Base-by-base conservation (phyloP, 179 eudicot genomes). In the Beta corolliflora region DNA sequence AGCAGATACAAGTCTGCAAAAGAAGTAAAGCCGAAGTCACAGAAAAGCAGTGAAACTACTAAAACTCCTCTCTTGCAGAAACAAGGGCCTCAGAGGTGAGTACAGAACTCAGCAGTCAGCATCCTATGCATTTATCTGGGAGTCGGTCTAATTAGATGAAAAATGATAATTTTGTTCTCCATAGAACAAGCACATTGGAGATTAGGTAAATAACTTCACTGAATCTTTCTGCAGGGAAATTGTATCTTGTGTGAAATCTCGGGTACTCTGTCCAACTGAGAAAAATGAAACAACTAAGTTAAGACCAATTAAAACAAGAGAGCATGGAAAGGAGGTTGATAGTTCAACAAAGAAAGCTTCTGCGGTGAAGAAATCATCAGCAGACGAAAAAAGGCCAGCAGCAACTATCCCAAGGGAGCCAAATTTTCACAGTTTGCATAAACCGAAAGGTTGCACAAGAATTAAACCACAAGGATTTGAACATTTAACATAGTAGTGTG, bases 61-160 rank as follows among this genome's bases (percentile, higher is more conserved):
- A 77, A 75, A 52, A 68, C 88, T 52, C 70, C 89, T 53, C 70
- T 82, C 75, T n/a, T 81, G 66, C 80, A 75, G 78, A 78, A 85
- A 70, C 84, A 85, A 68, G 81, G 74, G 77, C 89, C 90, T 73
- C 89, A 84, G 67, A 80, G 91, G 97, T 91, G 77, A 88, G 89
- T 56, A 11, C 52, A 6, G 6, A 77, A 31, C 55, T 53, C 16
- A 18, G 25, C 11, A 31, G 46, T 53, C 16, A 18, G 25, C 11
- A 6, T 69, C 19, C 7, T 45, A 44, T 3, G 19, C 41, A 36
- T 36, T 36, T 36, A 36, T 36, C 41, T 36, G 41, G 41, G 41
- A 36, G 41, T 36, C 4, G 41, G 41, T 36, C 41, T 36, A 36
- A 36, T 29, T 36, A 36, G 41, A 36, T 36, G 41, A 36, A 36